Base-by-base conservation (phyloP, 2,329 filamentous ascomycete genomes). In the Botrytis elliptica region DNA sequence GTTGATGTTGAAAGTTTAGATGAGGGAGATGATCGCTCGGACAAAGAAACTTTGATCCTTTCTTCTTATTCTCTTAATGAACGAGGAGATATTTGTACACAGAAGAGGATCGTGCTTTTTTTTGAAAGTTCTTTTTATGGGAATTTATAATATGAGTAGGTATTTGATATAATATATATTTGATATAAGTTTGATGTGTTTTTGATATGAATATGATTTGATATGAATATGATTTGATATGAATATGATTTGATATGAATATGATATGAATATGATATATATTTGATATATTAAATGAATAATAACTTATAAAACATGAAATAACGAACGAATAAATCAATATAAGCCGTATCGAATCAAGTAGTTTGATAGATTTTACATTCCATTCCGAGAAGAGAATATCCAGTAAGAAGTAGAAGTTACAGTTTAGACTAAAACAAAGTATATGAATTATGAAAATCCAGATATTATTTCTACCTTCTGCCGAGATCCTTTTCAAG, bases 21-120 rank as follows among this genome's bases (percentile, higher is more conserved):
- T 68, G 46, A 67, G 36, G 22, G 65, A 55, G 65, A 68, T 68
- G 65, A 68, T 68, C 46, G 25, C 46, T 67, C 46, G 49, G 65
- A 68, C 49, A 68, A 55, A 68, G 65, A 57, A 68, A 68, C 46
- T 40, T 55, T 55, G 65, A 68, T 68, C 46, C 49, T 57, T 55
- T 68, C 65, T 68, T 55, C 46, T 68, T 55, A 40, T 29, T 52
- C 65, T 55, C 46, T 55, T 55, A 55, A 55, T 67, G 46, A 67
- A 55, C 14, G 29, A 16, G 25, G 44, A 38, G 22, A 18, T 46
- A n/a, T 40, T 52, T 67, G 44, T 67, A 44, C 44, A 52, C 33
- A 67, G 44, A n/a, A 52, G 65, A 67, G 65, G 65, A 55, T 67
- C 33, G 46, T 55, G 65, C 65, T 67, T 67, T 67, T 46, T 1